Percentiles rank a stretch among this genome's conserved stretches.
These are phyloP conservation scores for Backusella tarrabulga DNA, from an alignment of 192 early-diverging fungal species.

Conservation along the genomic window DNA sequence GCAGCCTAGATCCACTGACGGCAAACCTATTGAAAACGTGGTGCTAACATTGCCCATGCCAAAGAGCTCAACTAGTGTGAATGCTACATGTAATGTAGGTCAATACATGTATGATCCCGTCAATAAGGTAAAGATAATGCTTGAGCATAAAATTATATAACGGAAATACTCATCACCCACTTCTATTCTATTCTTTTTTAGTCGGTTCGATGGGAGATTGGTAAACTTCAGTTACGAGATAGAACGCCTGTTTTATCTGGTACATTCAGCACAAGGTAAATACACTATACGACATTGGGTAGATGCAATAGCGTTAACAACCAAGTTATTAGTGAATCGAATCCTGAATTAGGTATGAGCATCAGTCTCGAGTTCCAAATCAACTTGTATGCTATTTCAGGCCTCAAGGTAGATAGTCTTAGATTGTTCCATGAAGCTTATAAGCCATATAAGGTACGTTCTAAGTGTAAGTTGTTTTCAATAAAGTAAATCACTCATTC, in stretches of 20 bases:
- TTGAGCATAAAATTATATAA: background rate
- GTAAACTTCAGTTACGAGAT: slow-evolving; percentile 55
- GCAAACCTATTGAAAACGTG: slow-evolving; percentile 66
- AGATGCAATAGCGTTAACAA: background rate
- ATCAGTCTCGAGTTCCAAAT: slow-evolving; percentile 69
- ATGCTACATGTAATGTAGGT: slow-evolving; percentile 63
- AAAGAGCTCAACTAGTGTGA: slow-evolving; percentile 54
- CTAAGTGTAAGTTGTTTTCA: background rate
- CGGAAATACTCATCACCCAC: background rate
- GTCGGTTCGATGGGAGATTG: slow-evolving; percentile 64
- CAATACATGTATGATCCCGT: slow-evolving; percentile 72
- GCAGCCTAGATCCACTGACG: slow-evolving; percentile 58
- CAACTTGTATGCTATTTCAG: slow-evolving; percentile 67
- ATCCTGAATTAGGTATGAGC: slow-evolving; percentile 48
- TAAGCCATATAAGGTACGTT: slow-evolving; percentile 71
- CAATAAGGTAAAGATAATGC: slow-evolving; percentile 39
- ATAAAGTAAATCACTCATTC: background rate
- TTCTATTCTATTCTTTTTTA: slow-evolving; percentile 22
- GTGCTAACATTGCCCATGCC: slow-evolving; percentile 58
- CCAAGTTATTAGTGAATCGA: slow-evolving; percentile 35
- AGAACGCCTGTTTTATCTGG: slow-evolving; percentile 64
- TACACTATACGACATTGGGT: background rate
- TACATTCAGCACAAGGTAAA: slow-evolving; percentile 47
- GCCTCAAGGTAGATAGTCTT: slow-evolving; percentile 70
- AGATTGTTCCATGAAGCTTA: slow-evolving; percentile 72